Percentiles rank a stretch among this genome's conserved stretches.
phyloP scores from a whole-genome alignment of 2,329 filamentous ascomycete genomes.

The Myriosclerotinia curreyana region DNA sequence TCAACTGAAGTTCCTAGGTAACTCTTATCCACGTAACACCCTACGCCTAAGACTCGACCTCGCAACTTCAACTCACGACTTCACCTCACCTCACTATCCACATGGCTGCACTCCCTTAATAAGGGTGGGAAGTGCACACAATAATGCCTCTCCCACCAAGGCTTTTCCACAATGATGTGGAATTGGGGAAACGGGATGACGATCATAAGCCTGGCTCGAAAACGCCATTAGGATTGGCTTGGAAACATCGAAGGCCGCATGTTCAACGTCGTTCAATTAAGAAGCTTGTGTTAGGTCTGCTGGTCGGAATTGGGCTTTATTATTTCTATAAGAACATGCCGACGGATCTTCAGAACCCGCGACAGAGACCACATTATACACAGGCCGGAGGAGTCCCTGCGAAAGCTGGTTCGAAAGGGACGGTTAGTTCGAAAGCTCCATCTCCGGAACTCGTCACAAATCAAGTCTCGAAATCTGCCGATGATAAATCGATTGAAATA shows the following conservation, averaged over 20 bases:
- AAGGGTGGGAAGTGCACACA: slow-evolving; percentile 32
- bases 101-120: slow-evolving; percentile 29
- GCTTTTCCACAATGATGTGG: slow-evolving; percentile 54
- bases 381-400: slow-evolving; percentile 25
- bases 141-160: slow-evolving; percentile 43
- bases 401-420: slow-evolving; percentile 19
- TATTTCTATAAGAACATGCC: slow-evolving; percentile 65
- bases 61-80: background rate
- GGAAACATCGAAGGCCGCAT: slow-evolving; percentile 42
- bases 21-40: background rate
- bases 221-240: slow-evolving; percentile 35
- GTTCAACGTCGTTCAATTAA: slow-evolving; percentile 50
- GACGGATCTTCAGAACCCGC: slow-evolving; percentile 42
- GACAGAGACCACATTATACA: slow-evolving; percentile 41
- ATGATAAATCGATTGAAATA: slow-evolving; percentile 30
- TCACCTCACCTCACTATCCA: slow-evolving; percentile 14
- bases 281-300: slow-evolving; percentile 49
- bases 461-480: slow-evolving; percentile 16
- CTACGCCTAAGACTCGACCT: background rate
- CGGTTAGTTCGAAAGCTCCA: slow-evolving; percentile 20
- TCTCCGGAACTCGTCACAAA: slow-evolving; percentile 3
- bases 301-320: slow-evolving; percentile 54
- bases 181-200: slow-evolving; percentile 64
- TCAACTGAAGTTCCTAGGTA: background rate
- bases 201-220: slow-evolving; percentile 48